Conservation (phyloP, 139 green algal species). For the Klebsormidium nitens region DNA sequence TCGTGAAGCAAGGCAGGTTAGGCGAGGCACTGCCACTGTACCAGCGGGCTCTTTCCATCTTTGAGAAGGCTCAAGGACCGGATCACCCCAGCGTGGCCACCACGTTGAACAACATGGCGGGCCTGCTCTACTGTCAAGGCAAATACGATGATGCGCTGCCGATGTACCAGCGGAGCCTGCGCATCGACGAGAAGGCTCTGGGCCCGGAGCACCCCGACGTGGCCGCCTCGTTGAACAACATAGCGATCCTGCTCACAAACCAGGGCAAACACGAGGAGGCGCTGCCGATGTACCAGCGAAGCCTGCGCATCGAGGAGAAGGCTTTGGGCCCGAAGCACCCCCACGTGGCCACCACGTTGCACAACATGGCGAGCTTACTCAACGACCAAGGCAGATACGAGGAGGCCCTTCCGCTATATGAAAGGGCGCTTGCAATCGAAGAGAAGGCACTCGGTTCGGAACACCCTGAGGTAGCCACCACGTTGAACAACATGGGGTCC, state of each 20-base stretch:
- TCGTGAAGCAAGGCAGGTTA: no score
- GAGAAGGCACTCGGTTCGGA: background rate
- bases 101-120: no score
- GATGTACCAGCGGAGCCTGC: constrained; percentile 15
- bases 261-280: constrained; percentile 4
- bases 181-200: constrained; percentile 13
- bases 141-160: constrained; percentile 1
- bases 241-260: constrained; percentile 13
- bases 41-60: no score
- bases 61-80: no score
- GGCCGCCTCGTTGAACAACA: constrained; percentile 23
- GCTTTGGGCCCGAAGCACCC: background rate
- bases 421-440: background rate
- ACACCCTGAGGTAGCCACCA: background rate
- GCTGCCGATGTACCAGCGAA: constrained; percentile 7
- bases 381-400: background rate
- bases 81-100: no score
- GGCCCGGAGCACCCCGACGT: constrained; percentile 30
- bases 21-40: no score
- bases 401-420: background rate
- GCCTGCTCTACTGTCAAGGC: no score
- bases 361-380: no score
- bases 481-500: background rate
- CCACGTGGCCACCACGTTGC: no score
- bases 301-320: constrained; percentile 10